Percentiles rank a stretch among this genome's conserved stretches.
phyloP scores from a whole-genome alignment of 495 filamentous ascomycete genomes.

The Acidiella bohemica region DNA sequence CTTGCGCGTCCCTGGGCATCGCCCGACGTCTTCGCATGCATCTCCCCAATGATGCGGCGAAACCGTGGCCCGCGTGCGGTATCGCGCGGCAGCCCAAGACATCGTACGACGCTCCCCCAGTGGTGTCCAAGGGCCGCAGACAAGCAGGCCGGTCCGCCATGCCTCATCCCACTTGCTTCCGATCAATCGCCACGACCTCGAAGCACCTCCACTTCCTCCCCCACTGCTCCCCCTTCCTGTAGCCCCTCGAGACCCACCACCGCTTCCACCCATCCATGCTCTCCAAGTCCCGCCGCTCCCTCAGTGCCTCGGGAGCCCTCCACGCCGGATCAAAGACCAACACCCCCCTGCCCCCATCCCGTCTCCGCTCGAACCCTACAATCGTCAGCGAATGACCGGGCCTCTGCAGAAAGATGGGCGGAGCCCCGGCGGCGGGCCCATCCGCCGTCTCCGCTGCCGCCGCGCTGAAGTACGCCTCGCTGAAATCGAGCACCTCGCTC shows the following conservation, averaged over 20 bases:
- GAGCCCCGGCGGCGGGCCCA: constrained; percentile 14
- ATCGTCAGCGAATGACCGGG: constrained; percentile 84
- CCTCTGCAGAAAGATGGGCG: constrained; percentile 86
- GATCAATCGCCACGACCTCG: too few relatives aligned
- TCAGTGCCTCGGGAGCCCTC: constrained; percentile 49
- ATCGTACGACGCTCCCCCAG: too few relatives aligned
- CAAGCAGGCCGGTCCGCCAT: too few relatives aligned
- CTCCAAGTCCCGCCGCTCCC: constrained; percentile 1
- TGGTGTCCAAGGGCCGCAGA: too few relatives aligned
- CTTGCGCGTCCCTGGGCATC: too few relatives aligned
- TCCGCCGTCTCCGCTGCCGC: background rate
- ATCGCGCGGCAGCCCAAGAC: too few relatives aligned
- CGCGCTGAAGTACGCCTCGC: constrained; percentile 61
- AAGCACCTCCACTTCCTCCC: constrained; percentile 7
- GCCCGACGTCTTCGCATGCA: too few relatives aligned
- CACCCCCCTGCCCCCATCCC: constrained; percentile 51
- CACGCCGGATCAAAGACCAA: constrained; percentile 86
- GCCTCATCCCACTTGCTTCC: too few relatives aligned
- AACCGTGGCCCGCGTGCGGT: too few relatives aligned
- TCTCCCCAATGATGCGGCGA: too few relatives aligned
- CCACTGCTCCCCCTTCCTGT: constrained; percentile 2
- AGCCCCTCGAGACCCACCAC: background rate
- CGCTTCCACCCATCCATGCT: background rate
- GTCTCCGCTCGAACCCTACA: constrained; percentile 61
- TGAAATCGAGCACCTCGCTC: constrained; percentile 44